Base-by-base conservation (phyloP, 2,329 filamentous ascomycete genomes). In the Calonectria pseudoreteaudii region DNA sequence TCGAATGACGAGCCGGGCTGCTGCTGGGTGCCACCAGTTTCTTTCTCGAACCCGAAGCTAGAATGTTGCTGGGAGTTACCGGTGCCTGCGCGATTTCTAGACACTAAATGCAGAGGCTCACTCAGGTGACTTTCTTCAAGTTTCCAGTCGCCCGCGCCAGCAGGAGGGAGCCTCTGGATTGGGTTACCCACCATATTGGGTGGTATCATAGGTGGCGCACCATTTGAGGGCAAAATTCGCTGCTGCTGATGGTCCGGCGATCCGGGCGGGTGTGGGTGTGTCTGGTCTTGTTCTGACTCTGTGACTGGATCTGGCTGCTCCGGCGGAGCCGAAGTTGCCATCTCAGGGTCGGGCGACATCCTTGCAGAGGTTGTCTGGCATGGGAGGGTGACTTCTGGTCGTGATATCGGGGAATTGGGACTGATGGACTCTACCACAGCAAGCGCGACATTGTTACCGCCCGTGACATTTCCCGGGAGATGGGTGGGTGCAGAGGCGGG, bases 41-140 rank as follows among this genome's bases (percentile, higher is more conserved):
- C 56, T 62, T 69, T 69, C 14, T 69, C 67, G 52, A 87, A 87
- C 11, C 84, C 87, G 68, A 75, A 81, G 50, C 70, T 77, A 34
- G 76, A 76, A 34, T 76, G 76, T 36, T 80, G 72, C 53, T 83
- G 85, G 3, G 81, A 80, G 60, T 75, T 74, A 23, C 77, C 78
- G 2, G 82, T 82, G 23, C 80, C 82, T 28, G 83, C 78, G 26
- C 84, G 82, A 64, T 84, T 84, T 66, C 82, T 82, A 13, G 80
- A 77, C 3, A 83, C 79, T 4, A 75, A 71, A 67, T 85, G 82
- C 23, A 91, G 83, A 31, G 90, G 90, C 74, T 89, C 86, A 1
- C 86, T 82, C 44, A 91, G 83, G 72, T 89, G 86, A 13, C 90
- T 91, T 81, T 91, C 89, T 75, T 91, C 86, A 8, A 90, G 81